Base-by-base conservation (phyloP, 2,329 filamentous ascomycete genomes). In the Aspergillus pseudoglaucus region DNA sequence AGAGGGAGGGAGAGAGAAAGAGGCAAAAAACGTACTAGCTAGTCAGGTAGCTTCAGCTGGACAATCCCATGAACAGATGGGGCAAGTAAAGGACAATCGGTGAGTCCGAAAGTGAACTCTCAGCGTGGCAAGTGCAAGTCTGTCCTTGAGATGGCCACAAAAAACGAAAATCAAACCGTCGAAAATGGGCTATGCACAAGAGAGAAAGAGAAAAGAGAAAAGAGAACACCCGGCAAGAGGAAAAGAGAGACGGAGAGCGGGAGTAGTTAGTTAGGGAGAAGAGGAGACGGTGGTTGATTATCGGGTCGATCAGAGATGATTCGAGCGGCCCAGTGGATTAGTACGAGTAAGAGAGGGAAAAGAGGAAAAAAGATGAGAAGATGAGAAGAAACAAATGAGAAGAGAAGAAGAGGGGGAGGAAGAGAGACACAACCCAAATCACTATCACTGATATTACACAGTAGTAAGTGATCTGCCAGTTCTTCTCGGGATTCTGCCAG, bases 351-450 rank as follows among this genome's bases (percentile, higher is more conserved):
- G 47, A 42, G 42, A 43, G 38, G 25, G 45, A 42, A 46, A 46
- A 44, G 43, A 47, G 23, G 38, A 42, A 44, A 12, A 39, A 45
- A 35, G 25, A 46, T 38, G 44, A 47, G 39, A 41, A 44, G 30
- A 47, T 33, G 25, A 39, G 42, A 42, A 32, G 35, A 47, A 23
- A 45, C 41, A 44, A 49, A 40, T 35, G 46, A 40, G 44, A 50
- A 46, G 43, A 52, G 43, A 27, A 46, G 14, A 40, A 43, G 30
- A 47, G 40, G 33, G 40, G 47, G 38, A 40, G 45, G 43, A 42
- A 47, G 46, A 35, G 14, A 32, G 14, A 3, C 14, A 35, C 33
- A 35, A 17, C 15, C 8, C 3, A 32, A 17, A n/a, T 35, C 33
- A 35, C 14, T n/a, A 35, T n/a, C 8, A 35, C 33, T n/a, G 33